Conservation (phyloP, 2,329 filamentous ascomycete genomes). For the Purpureocillium lavendulum region DNA sequence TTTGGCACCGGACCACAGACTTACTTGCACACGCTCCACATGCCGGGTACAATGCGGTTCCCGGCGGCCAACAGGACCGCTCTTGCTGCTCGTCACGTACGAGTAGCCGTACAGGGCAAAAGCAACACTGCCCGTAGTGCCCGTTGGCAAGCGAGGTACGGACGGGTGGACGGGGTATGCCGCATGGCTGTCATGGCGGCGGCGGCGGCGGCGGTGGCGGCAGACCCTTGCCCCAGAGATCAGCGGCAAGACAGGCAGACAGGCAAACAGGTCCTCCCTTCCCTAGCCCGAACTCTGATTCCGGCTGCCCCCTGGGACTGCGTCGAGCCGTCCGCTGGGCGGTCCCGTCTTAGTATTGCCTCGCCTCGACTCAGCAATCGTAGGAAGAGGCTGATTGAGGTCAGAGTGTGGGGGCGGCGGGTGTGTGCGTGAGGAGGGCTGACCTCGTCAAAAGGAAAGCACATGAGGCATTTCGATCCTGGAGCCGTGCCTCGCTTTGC, state of each 20-base stretch:
- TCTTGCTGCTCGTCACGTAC: no score
- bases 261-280: background rate
- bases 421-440: no score
- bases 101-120: no score
- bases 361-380: no score
- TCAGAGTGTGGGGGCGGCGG: background rate
- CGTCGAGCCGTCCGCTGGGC: background rate
- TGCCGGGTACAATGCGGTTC: no score
- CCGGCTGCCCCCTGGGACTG: background rate
- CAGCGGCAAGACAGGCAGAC: no score
- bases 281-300: background rate
- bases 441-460: background rate
- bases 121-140: no score
- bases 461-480: constrained; percentile 1
- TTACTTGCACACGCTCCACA: no score
- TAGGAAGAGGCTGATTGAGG: background rate
- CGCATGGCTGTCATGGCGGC: background rate
- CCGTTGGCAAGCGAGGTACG: background rate
- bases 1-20: no score
- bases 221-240: background rate
- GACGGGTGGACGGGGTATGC: background rate
- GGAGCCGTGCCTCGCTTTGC: no score
- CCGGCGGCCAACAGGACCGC: no score
- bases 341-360: no score
- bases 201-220: background rate